A percentile compares a stretch with the other conserved stretches of the same genome.
Evolutionary conservation across 1,139 yeast genomes (phyloP).

Genomic region (Torulaspora pretoriensis): DNA sequence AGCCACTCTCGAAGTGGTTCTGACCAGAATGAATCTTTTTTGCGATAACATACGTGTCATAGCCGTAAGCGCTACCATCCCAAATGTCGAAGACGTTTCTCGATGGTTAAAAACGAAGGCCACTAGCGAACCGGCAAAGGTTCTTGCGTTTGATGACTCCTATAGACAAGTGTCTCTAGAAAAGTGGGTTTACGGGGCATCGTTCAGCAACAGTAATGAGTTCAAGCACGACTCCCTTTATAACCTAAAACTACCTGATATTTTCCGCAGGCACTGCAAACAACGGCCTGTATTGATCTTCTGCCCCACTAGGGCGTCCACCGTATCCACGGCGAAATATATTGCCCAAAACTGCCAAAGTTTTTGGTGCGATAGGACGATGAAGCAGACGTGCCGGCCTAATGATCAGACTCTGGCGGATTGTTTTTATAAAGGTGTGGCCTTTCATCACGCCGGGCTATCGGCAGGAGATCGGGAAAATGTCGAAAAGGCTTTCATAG

Average conservation of each 20-base stretch:
- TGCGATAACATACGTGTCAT: slow-evolving; percentile 43
- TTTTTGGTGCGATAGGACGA: background rate
- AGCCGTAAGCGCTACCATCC: slow-evolving; percentile 53
- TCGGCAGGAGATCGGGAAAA: slow-evolving; percentile 42
- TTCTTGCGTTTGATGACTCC: slow-evolving; percentile 44
- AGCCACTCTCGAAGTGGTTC: slow-evolving; percentile 49
- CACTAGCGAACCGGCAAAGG: slow-evolving; percentile 30
- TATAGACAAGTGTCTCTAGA: slow-evolving; percentile 45
- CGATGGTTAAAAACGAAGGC: slow-evolving; percentile 41
- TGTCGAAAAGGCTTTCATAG: slow-evolving; percentile 45
- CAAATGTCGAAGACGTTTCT: slow-evolving; percentile 49
- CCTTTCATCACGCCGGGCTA: slow-evolving; percentile 59
- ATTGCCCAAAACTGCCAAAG: slow-evolving; percentile 27
- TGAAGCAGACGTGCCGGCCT: slow-evolving; percentile 11
- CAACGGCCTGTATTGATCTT: slow-evolving; percentile 47
- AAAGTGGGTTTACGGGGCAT: slow-evolving; percentile 44
- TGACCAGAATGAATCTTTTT: slow-evolving; percentile 48
- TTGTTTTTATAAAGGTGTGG: slow-evolving; percentile 40
- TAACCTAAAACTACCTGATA: slow-evolving; percentile 40
- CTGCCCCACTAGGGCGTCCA: slow-evolving; percentile 51
- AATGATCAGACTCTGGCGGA: slow-evolving; percentile 18
- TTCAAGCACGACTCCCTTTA: slow-evolving; percentile 45
- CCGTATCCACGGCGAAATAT: slow-evolving; percentile 45
- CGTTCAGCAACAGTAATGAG: slow-evolving; percentile 39
- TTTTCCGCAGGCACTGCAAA: slow-evolving; percentile 39